Evolutionary conservation across 2,329 filamentous ascomycete genomes (phyloP).

Genomic region (Atkinsonella hypoxylon): DNA sequence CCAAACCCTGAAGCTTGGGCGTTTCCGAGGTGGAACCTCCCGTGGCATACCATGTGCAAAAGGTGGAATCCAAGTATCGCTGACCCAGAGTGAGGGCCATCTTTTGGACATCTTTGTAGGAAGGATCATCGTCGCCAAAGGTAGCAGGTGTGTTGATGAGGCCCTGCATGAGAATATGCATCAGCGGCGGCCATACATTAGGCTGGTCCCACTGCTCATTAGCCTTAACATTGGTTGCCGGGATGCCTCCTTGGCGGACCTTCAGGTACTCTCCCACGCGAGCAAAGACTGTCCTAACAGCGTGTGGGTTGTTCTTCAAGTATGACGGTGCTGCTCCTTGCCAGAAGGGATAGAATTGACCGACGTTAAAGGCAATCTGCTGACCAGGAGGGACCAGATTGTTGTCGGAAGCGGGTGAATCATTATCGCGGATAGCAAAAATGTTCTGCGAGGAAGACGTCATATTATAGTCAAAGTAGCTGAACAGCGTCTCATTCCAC

Average conservation of each 20-base stretch:
- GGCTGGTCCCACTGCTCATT: constrained; percentile 61
- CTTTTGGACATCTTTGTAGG: constrained; percentile 39
- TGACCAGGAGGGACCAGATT: constrained; percentile 37
- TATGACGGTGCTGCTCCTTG: constrained; percentile 47
- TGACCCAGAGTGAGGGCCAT: constrained; percentile 49
- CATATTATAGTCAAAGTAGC: constrained; percentile 60
- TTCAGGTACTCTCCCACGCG: constrained; percentile 43
- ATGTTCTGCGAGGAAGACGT: constrained; percentile 44
- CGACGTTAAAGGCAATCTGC: constrained; percentile 45
- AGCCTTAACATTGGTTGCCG: constrained; percentile 48
- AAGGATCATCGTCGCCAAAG: constrained; percentile 38
- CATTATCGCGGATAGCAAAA: constrained; percentile 37
- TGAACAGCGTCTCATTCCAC: constrained; percentile 50
- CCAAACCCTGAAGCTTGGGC: constrained; percentile 36
- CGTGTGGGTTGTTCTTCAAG: constrained; percentile 46
- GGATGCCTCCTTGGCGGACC: constrained; percentile 41
- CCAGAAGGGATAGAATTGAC: constrained; percentile 60
- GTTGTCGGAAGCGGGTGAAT: constrained; percentile 20
- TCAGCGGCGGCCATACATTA: constrained; percentile 57
- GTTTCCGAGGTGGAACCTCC: constrained; percentile 45
- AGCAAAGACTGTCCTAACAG: constrained; percentile 40
- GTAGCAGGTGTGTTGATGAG: constrained; percentile 48
- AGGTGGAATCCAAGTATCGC: constrained; percentile 54
- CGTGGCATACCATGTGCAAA: constrained; percentile 59
- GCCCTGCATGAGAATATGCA: constrained; percentile 51